A percentile compares a stretch with the other conserved stretches of the same genome.
These are phyloP conservation scores for Afroboletus lepidellus DNA, from an alignment of 1,284 basidiomycete genomes.

Conservation along the genomic window DNA sequence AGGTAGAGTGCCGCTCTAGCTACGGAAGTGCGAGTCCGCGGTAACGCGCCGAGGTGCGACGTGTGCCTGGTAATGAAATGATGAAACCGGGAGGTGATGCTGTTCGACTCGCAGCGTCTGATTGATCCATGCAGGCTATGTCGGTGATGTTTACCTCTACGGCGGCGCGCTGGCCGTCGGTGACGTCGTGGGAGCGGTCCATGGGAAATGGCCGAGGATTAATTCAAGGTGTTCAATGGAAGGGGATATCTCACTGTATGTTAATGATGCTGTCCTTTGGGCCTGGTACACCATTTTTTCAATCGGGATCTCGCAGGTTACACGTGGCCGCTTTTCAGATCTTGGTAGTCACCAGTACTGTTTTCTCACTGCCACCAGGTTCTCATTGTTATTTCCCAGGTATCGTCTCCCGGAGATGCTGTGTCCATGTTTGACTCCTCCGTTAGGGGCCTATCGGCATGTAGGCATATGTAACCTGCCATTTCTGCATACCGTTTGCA, in stretches of 20 bases:
- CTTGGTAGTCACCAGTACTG: neutral
- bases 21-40: neutral
- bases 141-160: neutral
- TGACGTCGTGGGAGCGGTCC: neutral
- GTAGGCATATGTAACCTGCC: neutral
- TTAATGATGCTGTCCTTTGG: neutral
- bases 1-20: neutral
- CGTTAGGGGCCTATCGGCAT: neutral
- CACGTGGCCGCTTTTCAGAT: neutral
- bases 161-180: neutral
- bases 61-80: neutral
- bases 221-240: neutral
- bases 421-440: neutral
- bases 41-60: neutral
- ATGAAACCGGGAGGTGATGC: neutral
- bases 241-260: neutral
- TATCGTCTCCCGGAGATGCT: neutral
- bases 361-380: neutral
- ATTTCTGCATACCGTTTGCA: neutral
- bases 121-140: neutral
- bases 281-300: neutral
- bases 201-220: neutral
- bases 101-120: neutral
- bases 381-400: neutral
- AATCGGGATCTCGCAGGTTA: neutral